Conservation (phyloP, 306 rosid genomes). For the Albizia julibrissin region DNA sequence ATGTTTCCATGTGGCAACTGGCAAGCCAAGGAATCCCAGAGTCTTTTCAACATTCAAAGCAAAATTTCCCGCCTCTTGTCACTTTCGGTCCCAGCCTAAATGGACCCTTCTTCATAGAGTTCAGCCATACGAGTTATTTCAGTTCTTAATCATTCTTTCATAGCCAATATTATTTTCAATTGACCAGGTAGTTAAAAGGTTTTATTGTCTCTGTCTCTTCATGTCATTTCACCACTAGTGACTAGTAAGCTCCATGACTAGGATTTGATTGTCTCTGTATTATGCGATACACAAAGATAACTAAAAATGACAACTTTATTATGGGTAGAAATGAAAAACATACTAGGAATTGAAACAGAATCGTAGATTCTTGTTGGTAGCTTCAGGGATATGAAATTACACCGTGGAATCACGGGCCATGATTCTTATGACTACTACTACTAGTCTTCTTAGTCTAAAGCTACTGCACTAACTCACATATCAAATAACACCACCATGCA, state of each 20-base stretch:
- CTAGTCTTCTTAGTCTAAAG: not conserved
- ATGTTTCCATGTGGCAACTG: constrained; percentile 19
- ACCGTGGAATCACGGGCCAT: constrained; percentile 39
- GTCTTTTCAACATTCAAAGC: constrained; percentile 8
- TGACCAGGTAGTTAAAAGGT: not conserved
- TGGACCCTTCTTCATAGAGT: not conserved
- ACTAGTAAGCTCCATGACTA: not conserved
- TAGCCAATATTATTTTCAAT: not conserved
- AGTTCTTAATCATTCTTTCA: not conserved
- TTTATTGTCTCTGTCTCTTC: not conserved
- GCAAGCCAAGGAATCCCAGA: not conserved
- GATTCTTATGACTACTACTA: constrained; percentile 38
- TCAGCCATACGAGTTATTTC: not conserved
- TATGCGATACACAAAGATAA: not conserved
- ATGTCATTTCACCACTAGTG: not conserved
- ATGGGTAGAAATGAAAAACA: not conserved
- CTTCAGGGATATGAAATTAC: constrained; percentile 33
- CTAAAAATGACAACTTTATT: constrained; percentile 38
- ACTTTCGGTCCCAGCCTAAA: not conserved
- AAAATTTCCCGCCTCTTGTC: constrained; percentile 36
- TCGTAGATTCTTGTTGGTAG: constrained; percentile 30
- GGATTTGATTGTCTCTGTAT: not conserved
- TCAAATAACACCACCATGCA: constrained; percentile 15
- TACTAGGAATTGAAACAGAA: constrained; percentile 27
- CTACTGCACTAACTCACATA: constrained; percentile 32